These are phyloP conservation scores for Spinacia oleracea DNA, from an alignment of 179 eudicot genomes.

Conservation along the genomic window DNA sequence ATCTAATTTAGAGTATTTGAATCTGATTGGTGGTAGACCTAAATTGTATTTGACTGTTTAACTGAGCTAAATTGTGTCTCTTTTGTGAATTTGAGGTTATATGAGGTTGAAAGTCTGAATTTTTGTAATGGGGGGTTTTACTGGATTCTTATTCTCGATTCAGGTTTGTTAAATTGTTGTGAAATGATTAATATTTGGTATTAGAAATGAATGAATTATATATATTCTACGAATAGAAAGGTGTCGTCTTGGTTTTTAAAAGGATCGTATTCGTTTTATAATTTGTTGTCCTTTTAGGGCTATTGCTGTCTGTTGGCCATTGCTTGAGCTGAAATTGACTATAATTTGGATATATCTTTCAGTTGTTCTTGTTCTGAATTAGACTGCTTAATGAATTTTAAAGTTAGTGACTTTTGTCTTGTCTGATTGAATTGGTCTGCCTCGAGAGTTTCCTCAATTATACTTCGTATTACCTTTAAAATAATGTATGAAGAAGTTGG, in stretches of 20 bases:
- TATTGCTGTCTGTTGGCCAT: background rate
- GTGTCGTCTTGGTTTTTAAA: background rate
- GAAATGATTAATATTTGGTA: background rate
- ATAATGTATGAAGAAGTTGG: background rate
- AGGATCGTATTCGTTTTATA: background rate
- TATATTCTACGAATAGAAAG: background rate
- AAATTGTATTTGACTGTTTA: background rate
- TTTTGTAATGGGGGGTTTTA: background rate
- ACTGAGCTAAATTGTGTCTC: background rate
- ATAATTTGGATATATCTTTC: background rate
- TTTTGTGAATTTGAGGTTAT: conserved; percentile 8
- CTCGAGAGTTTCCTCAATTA: background rate
- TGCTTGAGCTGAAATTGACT: background rate
- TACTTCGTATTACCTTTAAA: background rate
- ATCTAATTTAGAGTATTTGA: background rate
- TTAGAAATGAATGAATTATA: background rate
- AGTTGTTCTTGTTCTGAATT: background rate
- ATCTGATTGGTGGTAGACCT: background rate
- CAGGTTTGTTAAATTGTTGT: background rate
- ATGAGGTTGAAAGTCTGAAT: background rate
- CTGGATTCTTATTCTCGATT: background rate
- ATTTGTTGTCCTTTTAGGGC: background rate
- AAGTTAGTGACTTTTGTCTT: background rate
- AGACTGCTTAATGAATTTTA: background rate
- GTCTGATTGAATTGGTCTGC: background rate